These are phyloP conservation scores for Meyerozyma sp. DNA, from an alignment of 1,139 yeast species.

Conservation along the genomic window DNA sequence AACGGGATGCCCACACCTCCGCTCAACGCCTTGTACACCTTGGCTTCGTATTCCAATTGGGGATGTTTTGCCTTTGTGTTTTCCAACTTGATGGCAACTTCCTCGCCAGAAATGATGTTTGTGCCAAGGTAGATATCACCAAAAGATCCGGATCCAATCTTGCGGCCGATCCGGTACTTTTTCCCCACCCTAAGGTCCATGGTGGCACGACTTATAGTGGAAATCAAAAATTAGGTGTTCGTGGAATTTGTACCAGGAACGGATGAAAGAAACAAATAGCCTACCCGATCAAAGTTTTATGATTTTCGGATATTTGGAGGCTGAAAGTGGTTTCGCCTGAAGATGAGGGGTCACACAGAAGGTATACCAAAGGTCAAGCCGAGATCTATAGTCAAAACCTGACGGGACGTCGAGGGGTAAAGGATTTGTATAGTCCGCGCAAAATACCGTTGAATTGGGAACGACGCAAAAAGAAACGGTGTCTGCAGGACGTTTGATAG, in stretches of 20 bases:
- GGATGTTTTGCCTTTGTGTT: conserved; percentile 91
- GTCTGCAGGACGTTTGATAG: background rate
- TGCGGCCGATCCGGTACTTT: conserved; percentile 91
- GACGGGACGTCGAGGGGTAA: background rate
- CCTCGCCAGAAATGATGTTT: conserved; percentile 92
- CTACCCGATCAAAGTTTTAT: too few species aligned
- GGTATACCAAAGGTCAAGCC: background rate
- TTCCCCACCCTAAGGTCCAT: conserved; percentile 90
- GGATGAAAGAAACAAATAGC: background rate
- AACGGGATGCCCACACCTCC: conserved; percentile 98
- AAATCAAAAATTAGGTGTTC: background rate
- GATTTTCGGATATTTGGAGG: background rate
- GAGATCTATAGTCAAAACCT: background rate
- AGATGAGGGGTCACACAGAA: background rate
- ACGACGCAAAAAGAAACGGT: background rate
- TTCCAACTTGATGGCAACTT: conserved; percentile 94
- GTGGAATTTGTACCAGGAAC: background rate
- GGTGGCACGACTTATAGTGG: conserved; percentile 1
- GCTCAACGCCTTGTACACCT: conserved; percentile 87
- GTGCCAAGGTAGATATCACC: conserved; percentile 95
- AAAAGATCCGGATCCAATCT: conserved; percentile 95
- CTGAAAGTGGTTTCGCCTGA: background rate
- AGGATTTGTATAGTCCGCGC: background rate
- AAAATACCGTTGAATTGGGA: background rate
- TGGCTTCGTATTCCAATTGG: conserved; percentile 93